phyloP scores from a whole-genome alignment of 2,329 filamentous ascomycete genomes.

The Fusarium goolgardi region DNA sequence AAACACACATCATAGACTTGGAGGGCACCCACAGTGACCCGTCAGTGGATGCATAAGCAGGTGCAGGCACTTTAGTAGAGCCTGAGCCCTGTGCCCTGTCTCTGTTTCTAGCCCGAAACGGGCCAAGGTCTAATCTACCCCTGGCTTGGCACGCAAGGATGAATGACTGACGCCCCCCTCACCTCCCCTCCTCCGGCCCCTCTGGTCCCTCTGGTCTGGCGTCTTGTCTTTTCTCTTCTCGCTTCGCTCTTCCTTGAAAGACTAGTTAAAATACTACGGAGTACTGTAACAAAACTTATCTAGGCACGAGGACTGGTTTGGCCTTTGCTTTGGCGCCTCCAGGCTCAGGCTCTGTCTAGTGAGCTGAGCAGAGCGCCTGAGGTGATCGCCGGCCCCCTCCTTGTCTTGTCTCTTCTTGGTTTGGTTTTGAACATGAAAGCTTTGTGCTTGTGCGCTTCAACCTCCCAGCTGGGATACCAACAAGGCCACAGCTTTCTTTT shows the following conservation, averaged over 20 bases:
- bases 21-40: conserved; percentile 36
- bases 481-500: conserved; percentile 21
- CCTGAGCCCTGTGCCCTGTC: conserved; percentile 29
- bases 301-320: conserved; percentile 35
- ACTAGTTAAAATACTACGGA: conserved; percentile 2
- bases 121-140: conserved; percentile 38
- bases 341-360: conserved; percentile 25
- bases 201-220: not conserved
- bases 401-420: conserved; percentile 24
- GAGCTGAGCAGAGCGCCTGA: conserved; percentile 9
- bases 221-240: conserved; percentile 2
- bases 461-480: conserved; percentile 36
- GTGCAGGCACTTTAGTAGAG: conserved; percentile 46
- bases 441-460: conserved; percentile 10
- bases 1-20: conserved; percentile 17
- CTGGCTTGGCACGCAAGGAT: conserved; percentile 38
- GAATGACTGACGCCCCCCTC: conserved; percentile 9
- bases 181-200: not conserved
- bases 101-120: conserved; percentile 31
- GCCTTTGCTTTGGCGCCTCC: not conserved
- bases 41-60: conserved; percentile 37
- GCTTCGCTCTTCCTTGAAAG: conserved; percentile 19
- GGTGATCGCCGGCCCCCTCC: conserved; percentile 28
- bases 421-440: conserved; percentile 21
- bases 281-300: conserved; percentile 16